Evolutionary conservation across 2,329 filamentous ascomycete species (phyloP), one percentile per base, ranked within the genome.

Genomic region (Tolypocladium endophyticum): DNA sequence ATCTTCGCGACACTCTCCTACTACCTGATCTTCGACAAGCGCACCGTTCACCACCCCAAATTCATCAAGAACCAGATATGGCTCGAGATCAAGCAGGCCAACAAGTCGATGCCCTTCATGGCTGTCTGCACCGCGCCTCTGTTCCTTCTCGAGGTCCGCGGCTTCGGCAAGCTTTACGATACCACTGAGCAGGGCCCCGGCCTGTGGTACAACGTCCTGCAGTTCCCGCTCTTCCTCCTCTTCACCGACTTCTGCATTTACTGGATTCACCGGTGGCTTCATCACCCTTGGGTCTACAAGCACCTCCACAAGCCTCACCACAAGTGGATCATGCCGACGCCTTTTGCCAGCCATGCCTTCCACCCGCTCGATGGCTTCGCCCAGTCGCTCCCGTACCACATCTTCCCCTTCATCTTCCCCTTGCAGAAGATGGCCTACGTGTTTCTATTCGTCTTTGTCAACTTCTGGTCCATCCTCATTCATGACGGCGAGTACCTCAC

Each of bases 291-390:
- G 58, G 67, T 76, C 57, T 97, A 97, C 84, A 95, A 92, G 79
- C 80, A 80, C 65, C 81, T 97, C 56, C 93, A 97, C 84, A 97
- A 97, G 84, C 88, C 92, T 65, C 93, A 97, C 77, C 93, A 97
- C 86, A 97, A 96, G 80, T 97, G 93, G 93, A 97, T 97, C 76
- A 95, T 97, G 90, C 93, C 93, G 3, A 96, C 91, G 3, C 93
- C 93, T 0, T 97, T 85, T 73, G 92, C 93, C 50, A 92, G 88
- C 67, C 89, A 96, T 71, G 93, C 93, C 60, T 97, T 97, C 83
- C 92, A 97, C 78, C 92, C 93, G 1, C 73, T 97, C 58, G 93
- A 97, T 71, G 93, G 93, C 70, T 97, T 88, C 76, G 82, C 86
- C 14, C 93, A 97, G 78, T 89, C 88, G 62, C 72, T 96, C 55